A percentile compares a stretch with the other conserved stretches of the same genome.
Evolutionary conservation across 2,329 filamentous ascomycete species (phyloP).

Genomic region (Thermochaetoides dissita): DNA sequence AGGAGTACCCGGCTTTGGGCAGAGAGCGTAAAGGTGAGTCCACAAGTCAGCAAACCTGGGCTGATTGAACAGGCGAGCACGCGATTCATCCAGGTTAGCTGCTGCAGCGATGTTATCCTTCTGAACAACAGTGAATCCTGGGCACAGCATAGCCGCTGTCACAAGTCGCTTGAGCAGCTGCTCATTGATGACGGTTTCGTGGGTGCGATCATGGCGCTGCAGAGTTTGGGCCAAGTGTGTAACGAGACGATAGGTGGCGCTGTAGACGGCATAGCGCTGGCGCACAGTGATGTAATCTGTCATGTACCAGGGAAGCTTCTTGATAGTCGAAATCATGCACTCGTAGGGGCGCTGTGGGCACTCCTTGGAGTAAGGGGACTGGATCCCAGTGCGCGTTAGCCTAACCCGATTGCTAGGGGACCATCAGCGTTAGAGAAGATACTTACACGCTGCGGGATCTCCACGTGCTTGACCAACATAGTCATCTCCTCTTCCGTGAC

Average conservation of each 20-base stretch:
- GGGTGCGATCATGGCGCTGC: slow-evolving; percentile 30
- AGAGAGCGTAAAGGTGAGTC: slow-evolving; percentile 38
- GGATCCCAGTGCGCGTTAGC: not conserved
- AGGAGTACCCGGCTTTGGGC: slow-evolving; percentile 32
- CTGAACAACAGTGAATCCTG: slow-evolving; percentile 46
- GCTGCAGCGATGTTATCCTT: slow-evolving; percentile 43
- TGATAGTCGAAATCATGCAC: slow-evolving; percentile 48
- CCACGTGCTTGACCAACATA: slow-evolving; percentile 50
- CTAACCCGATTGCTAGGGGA: not conserved
- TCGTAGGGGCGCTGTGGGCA: slow-evolving; percentile 53
- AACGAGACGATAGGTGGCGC: slow-evolving; percentile 35
- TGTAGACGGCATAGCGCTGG: slow-evolving; percentile 40
- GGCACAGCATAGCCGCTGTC: slow-evolving; percentile 39
- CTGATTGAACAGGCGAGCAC: slow-evolving; percentile 28
- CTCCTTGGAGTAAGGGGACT: slow-evolving; percentile 46
- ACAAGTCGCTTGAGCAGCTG: slow-evolving; percentile 41
- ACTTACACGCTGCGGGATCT: slow-evolving; percentile 47
- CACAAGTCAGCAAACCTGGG: slow-evolving; percentile 35
- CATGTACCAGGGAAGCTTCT: slow-evolving; percentile 50
- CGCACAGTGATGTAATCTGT: slow-evolving; percentile 41
- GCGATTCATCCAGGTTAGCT: slow-evolving; percentile 23
- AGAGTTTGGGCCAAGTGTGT: slow-evolving; percentile 30
- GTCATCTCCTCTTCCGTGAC: slow-evolving; percentile 48
- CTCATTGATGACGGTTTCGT: slow-evolving; percentile 34
- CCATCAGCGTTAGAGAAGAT: not conserved